Evolutionary conservation across 1,284 basidiomycete species (phyloP).

Genomic region (Cutaneotrichosporon dermatis): DNA sequence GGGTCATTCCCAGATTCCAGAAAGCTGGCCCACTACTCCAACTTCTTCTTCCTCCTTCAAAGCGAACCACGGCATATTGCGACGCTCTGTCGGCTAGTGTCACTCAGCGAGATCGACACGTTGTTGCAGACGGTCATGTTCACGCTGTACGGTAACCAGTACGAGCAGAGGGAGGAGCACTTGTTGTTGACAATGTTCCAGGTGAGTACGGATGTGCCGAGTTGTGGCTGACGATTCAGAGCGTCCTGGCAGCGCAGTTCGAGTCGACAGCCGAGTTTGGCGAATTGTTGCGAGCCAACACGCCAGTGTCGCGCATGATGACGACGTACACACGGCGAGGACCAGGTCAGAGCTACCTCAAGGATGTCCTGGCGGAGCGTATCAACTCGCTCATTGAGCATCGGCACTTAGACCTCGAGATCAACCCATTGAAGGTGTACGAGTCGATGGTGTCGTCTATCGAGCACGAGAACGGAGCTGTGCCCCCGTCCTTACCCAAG

Average conservation of each 20-base stretch:
- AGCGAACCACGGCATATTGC: slow-evolving; percentile 96
- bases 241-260: slow-evolving; percentile 95
- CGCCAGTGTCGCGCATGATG: slow-evolving; percentile 99
- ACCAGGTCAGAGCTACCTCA: slow-evolving; percentile 95
- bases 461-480: slow-evolving; percentile 86
- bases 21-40: slow-evolving; percentile 86
- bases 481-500: slow-evolving; percentile 83
- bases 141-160: slow-evolving; percentile 98
- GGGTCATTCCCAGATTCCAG: slow-evolving; percentile 90
- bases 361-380: slow-evolving; percentile 90
- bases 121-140: slow-evolving; percentile 99
- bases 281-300: slow-evolving; percentile 93
- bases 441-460: slow-evolving; percentile 99
- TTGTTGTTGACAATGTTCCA: slow-evolving; percentile 96
- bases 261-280: slow-evolving; percentile 98
- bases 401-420: slow-evolving; percentile 96
- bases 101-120: slow-evolving; percentile 93
- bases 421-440: slow-evolving; percentile 97
- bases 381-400: slow-evolving; percentile 98
- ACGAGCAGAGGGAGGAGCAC: slow-evolving; percentile 98
- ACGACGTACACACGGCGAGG: slow-evolving; percentile 97
- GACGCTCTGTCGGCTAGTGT: slow-evolving; percentile 92
- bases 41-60: slow-evolving; percentile 97
- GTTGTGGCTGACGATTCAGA: slow-evolving; percentile 53
- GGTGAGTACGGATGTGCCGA: slow-evolving; percentile 42